A percentile compares a stretch with the other conserved stretches of the same genome.
phyloP scores from a whole-genome alignment of 345 rosid genomes.

The Gossypium turneri region DNA sequence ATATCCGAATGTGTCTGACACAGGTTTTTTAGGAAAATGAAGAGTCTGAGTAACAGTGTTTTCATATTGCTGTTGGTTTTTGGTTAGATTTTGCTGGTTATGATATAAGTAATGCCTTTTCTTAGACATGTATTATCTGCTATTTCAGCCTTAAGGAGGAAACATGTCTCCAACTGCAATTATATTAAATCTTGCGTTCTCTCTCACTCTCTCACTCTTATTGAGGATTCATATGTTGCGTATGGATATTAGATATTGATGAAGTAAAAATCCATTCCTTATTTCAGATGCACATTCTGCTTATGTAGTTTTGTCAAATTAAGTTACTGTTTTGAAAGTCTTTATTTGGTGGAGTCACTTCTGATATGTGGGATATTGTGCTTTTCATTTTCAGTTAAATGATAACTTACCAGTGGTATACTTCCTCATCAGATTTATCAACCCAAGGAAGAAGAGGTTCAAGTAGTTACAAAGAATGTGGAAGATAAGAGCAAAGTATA shows the following conservation, averaged over 20 bases:
- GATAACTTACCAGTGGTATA: conserved; percentile 13
- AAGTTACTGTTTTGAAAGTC: background rate
- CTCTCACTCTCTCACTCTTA: background rate
- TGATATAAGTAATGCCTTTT: background rate
- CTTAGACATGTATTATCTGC: background rate
- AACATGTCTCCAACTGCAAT: background rate
- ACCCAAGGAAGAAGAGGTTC: conserved; percentile 69
- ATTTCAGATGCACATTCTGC: background rate
- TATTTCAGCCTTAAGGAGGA: background rate
- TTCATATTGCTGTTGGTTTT: background rate
- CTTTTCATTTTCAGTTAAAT: conserved; percentile 1
- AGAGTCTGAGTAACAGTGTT: background rate
- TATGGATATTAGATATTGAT: background rate
- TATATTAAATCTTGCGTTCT: background rate
- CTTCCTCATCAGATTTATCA: conserved; percentile 52
- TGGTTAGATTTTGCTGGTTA: background rate
- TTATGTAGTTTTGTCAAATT: background rate
- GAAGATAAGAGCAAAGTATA: conserved; percentile 55
- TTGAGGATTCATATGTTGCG: background rate
- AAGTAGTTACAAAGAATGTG: conserved; percentile 47
- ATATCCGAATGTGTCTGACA: background rate
- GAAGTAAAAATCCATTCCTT: background rate
- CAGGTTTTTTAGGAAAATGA: background rate
- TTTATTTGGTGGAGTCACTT: background rate
- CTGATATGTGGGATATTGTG: background rate